Percentiles rank a stretch among this genome's conserved stretches.
These are phyloP conservation scores for Lanmaoa rubissima DNA, from an alignment of 768 basidiomycete species.

Conservation along the genomic window DNA sequence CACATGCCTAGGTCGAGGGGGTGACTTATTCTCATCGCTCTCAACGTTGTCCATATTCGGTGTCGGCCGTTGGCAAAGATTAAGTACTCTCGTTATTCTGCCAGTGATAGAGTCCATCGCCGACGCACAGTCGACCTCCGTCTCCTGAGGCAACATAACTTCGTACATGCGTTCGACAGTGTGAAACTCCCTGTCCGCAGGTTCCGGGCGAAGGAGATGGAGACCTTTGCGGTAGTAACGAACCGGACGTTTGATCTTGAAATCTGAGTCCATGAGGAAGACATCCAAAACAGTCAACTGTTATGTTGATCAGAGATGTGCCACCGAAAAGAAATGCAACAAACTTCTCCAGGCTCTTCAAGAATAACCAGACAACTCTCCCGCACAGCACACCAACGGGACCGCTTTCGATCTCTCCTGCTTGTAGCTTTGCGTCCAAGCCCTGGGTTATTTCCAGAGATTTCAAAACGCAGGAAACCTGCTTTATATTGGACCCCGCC, in stretches of 20 bases:
- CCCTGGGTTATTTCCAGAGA: slow-evolving; percentile 47
- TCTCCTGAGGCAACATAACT: slow-evolving; percentile 18
- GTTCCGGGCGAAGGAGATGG: slow-evolving; percentile 52
- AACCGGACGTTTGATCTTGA: slow-evolving; percentile 86
- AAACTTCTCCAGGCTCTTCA: slow-evolving; percentile 82
- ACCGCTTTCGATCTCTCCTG: slow-evolving; percentile 59
- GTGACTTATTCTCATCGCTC: slow-evolving; percentile 1
- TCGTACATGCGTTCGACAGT: slow-evolving; percentile 20
- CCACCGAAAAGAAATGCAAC: slow-evolving; percentile 14
- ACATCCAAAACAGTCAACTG: slow-evolving; percentile 91
- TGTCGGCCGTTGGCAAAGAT: slow-evolving; percentile 28
- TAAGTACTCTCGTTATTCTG: slow-evolving; percentile 45
- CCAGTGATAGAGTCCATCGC: slow-evolving; percentile 49
- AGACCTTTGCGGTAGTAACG: slow-evolving; percentile 87
- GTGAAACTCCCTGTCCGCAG: slow-evolving; percentile 27
- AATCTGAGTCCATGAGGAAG: slow-evolving; percentile 87
- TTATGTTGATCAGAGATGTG: not conserved
- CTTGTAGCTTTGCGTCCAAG: slow-evolving; percentile 66
- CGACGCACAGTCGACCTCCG: slow-evolving; percentile 37
- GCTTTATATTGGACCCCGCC: slow-evolving; percentile 92
- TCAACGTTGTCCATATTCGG: slow-evolving; percentile 9
- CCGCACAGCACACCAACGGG: slow-evolving; percentile 88
- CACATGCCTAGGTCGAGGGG: not conserved
- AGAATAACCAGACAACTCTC: slow-evolving; percentile 89
- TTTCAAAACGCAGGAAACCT: slow-evolving; percentile 69